These are phyloP conservation scores for Cinchona pubescens DNA, from an alignment of 257 asterid species.

Conservation along the genomic window DNA sequence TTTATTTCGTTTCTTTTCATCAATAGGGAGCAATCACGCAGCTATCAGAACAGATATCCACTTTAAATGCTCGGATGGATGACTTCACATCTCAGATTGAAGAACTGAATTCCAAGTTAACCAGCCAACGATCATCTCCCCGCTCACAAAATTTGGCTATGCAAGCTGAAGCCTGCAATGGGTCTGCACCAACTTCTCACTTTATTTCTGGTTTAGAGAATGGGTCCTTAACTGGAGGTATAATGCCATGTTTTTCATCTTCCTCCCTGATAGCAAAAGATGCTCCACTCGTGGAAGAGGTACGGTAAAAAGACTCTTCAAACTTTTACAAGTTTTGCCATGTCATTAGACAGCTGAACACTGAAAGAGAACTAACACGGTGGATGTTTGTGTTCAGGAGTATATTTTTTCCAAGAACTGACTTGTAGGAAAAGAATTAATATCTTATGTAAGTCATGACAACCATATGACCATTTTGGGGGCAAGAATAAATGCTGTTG, in stretches of 20 bases:
- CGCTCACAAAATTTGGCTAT: conserved; percentile 45
- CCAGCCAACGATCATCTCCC: conserved; percentile 47
- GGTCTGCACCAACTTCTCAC: conserved; percentile 81
- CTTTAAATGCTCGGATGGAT: conserved; percentile 81
- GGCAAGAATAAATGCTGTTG: background rate
- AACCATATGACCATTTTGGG: background rate
- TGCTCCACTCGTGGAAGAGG: conserved; percentile 76
- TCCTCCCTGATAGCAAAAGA: conserved; percentile 74
- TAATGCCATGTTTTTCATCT: conserved; percentile 70
- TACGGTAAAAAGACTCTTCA: conserved; percentile 17
- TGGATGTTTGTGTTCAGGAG: background rate
- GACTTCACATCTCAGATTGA: conserved; percentile 76
- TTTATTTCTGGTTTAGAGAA: conserved; percentile 78
- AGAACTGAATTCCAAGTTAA: conserved; percentile 69
- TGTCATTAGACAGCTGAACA: background rate
- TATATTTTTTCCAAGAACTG: background rate
- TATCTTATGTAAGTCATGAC: background rate
- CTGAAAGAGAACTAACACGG: background rate
- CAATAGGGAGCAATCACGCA: conserved; percentile 63
- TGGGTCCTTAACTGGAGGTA: conserved; percentile 71
- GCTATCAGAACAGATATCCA: conserved; percentile 83
- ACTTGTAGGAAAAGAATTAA: background rate
- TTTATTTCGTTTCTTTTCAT: background rate
- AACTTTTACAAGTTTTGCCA: background rate
- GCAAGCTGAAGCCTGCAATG: conserved; percentile 66